Evolutionary conservation across 2,329 filamentous ascomycete genomes (phyloP), one percentile per base, ranked within the genome.

Genomic region (Calonectria pseudoturangicola): DNA sequence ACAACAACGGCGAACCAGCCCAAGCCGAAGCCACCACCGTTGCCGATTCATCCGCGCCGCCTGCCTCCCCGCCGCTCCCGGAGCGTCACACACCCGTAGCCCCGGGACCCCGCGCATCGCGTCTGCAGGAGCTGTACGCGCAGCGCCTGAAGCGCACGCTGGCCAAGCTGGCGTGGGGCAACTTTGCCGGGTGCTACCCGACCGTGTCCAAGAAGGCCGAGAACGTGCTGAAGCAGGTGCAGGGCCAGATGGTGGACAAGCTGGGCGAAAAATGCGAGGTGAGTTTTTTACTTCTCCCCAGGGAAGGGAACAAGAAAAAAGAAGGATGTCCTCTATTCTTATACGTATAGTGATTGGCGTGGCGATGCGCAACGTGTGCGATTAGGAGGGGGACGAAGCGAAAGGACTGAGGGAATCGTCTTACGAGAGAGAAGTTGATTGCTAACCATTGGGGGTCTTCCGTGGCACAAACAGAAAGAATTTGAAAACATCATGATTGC

Each of bases 171-270:
- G 87, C 84, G 74, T 90, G 87, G 84, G 86, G 88, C 62, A 90
- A 90, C 80, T 89, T 93, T 76, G 88, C 88, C 2, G 85, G 88
- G 2, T 93, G 91, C 83, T 93, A 91, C 81, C 91, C 91, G 51
- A 91, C 88, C 25, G 85, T 92, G n/a, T 87, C 89, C 21, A 80
- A 82, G 47, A 83, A 86, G 73, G 87, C 89, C 25, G 88, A 89
- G 28, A 84, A 82, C 9, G 86, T 88, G 45, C 84, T 93, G 77
- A 85, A 84, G 74, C 86, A 87, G 75, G 87, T 92, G 48, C 91
- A 92, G 84, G 81, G 82, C 66, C 88, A 90, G 79, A 90, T 93
- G 88, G 87, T 91, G 13, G 87, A 87, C 16, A 85, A 89, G 75
- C 81, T 93, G 73, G 84, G 86, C 27, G 84, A 86, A 74, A 87